Evolutionary conservation across 2,329 filamentous ascomycete genomes (phyloP).

Genomic region (Cryphonectria naterciae): DNA sequence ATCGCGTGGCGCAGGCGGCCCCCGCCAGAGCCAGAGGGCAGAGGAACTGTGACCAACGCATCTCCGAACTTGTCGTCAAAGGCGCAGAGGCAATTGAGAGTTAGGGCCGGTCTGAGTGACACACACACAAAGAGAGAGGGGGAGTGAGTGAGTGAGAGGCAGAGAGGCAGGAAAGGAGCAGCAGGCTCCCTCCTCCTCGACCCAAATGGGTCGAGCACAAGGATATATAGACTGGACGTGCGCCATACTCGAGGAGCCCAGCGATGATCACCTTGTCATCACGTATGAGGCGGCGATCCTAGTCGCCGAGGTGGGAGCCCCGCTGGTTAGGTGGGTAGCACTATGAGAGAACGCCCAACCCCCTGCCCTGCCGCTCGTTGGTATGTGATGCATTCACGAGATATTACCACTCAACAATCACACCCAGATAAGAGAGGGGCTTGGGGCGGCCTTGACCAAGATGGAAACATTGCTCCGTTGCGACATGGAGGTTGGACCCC

Average conservation of each 20-base stretch:
- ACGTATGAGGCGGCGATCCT: not conserved
- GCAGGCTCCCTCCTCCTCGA: not conserved
- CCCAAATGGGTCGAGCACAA: not conserved
- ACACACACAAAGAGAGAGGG: not conserved
- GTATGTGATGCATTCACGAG: not conserved
- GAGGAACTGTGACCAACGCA: conserved; percentile 23
- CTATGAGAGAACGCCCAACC: not conserved
- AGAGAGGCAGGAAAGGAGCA: not conserved
- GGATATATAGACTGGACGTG: conserved; percentile 1
- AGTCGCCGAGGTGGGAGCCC: not conserved
- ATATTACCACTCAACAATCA: not conserved
- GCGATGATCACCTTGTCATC: conserved; percentile 6
- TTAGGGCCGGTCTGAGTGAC: not conserved
- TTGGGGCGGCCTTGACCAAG: not conserved
- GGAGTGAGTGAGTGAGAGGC: not conserved
- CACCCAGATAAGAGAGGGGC: conserved; percentile 4
- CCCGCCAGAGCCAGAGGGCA: conserved; percentile 21
- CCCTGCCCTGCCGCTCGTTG: not conserved
- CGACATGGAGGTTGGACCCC: not conserved
- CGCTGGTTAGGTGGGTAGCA: conserved; percentile 2
- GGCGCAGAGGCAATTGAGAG: not conserved
- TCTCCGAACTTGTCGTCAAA: conserved; percentile 12
- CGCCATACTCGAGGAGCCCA: not conserved
- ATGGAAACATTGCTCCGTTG: not conserved
- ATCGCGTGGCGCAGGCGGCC: conserved; percentile 20